Percentiles rank a stretch among this genome's conserved stretches.
Conservation (phyloP, 1,284 basidiomycete genomes). For the Sporisorium sorghi region DNA sequence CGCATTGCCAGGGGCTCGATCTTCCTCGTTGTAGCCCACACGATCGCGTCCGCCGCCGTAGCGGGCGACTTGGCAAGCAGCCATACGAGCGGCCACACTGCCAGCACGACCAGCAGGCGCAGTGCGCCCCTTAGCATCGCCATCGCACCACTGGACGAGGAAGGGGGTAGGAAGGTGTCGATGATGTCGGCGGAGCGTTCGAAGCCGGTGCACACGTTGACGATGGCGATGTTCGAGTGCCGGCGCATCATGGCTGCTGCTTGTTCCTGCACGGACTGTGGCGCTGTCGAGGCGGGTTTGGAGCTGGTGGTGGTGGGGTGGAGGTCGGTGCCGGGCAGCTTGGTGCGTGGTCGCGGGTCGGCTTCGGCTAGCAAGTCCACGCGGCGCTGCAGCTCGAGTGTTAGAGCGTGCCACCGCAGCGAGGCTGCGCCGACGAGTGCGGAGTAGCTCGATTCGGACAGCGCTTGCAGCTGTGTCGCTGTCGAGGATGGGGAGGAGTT, state of each 20-base stretch:
- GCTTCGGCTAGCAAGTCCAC: slow-evolving; percentile 59
- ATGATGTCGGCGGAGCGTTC: slow-evolving; percentile 53
- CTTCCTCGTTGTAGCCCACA: slow-evolving; percentile 47
- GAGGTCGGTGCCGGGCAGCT: slow-evolving; percentile 56
- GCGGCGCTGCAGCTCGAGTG: slow-evolving; percentile 55
- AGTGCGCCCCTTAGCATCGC: no score
- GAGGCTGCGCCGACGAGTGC: slow-evolving; percentile 42
- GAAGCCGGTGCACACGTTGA: slow-evolving; percentile 66
- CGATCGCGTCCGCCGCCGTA: slow-evolving; percentile 42
- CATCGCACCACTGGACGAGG: no score
- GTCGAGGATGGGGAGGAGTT: not conserved
- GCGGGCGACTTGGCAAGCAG: slow-evolving; percentile 50
- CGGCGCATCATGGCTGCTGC: slow-evolving; percentile 19
- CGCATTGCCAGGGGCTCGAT: slow-evolving; percentile 25
- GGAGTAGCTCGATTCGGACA: slow-evolving; percentile 25
- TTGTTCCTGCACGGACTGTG: not conserved
- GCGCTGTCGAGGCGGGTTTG: slow-evolving; percentile 5
- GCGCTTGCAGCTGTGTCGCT: not conserved
- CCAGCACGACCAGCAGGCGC: slow-evolving; percentile 4
- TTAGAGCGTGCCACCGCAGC: slow-evolving; percentile 54
- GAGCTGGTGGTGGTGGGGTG: slow-evolving; percentile 6
- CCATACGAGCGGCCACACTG: slow-evolving; percentile 54
- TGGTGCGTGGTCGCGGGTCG: slow-evolving; percentile 53
- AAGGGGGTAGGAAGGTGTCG: slow-evolving; percentile 35
- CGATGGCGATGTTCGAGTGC: slow-evolving; percentile 54